These are phyloP conservation scores for Wickerhamiella occidentalis DNA, from an alignment of 805 yeast species.

Conservation along the genomic window DNA sequence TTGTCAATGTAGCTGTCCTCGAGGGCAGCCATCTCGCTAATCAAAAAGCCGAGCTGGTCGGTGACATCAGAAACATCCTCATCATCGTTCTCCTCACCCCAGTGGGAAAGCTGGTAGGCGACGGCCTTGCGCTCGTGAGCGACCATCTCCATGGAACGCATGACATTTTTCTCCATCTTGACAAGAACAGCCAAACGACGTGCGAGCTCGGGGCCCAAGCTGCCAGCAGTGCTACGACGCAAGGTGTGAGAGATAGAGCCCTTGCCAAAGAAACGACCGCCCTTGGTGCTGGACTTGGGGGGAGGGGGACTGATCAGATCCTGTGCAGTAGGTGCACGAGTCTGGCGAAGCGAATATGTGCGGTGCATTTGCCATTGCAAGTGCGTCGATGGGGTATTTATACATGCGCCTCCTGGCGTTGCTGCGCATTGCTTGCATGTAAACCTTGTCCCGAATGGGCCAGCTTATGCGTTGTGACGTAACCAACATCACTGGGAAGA, in stretches of 20 bases:
- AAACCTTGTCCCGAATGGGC: conserved; percentile 11
- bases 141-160: conserved; percentile 86
- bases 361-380: conserved; percentile 59
- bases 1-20: conserved; percentile 97
- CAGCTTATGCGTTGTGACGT: conserved; percentile 7
- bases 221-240: conserved; percentile 79
- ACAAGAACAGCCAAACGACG: conserved; percentile 83
- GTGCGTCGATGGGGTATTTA: conserved; percentile 14
- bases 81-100: conserved; percentile 93
- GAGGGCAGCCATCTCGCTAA: conserved; percentile 93
- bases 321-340: conserved; percentile 95
- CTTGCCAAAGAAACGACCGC: conserved; percentile 77
- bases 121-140: conserved; percentile 91
- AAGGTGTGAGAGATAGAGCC: conserved; percentile 37
- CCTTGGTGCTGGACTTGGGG: conserved; percentile 81
- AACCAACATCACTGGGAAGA: not conserved
- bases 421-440: conserved; percentile 14
- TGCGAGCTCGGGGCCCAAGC: conserved; percentile 88
- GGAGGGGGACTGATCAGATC: conserved; percentile 92
- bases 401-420: conserved; percentile 13
- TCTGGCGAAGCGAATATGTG: conserved; percentile 90
- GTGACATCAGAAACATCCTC: conserved; percentile 96
- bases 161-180: conserved; percentile 91
- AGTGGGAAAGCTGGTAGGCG: conserved; percentile 89
- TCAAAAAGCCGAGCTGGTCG: conserved; percentile 90